Evolutionary conservation across 495 filamentous ascomycete genomes (phyloP).

Genomic region (Cercophora scortea): DNA sequence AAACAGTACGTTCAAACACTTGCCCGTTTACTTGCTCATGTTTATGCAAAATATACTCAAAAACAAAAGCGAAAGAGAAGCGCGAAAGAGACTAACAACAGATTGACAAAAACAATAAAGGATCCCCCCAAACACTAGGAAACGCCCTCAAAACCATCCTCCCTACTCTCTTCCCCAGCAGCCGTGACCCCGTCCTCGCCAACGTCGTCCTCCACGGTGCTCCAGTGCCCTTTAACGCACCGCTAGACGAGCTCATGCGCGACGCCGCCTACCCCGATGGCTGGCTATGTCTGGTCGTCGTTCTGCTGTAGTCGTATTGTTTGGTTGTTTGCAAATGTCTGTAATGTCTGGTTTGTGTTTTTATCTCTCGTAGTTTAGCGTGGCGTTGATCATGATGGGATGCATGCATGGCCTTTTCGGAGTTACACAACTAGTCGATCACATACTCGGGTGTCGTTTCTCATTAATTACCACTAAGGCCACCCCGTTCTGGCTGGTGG

Average conservation of each 20-base stretch:
- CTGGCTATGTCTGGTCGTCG: constrained; percentile 78
- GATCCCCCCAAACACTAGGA: constrained; percentile 65
- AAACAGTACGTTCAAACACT: constrained; percentile 25
- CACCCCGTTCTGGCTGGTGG: no score
- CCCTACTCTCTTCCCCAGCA: constrained; percentile 80
- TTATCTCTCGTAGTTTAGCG: no score
- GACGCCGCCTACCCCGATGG: constrained; percentile 84
- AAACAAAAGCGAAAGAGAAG: constrained; percentile 1
- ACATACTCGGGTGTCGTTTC: no score
- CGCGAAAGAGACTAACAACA: no score
- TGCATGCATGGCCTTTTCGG: no score
- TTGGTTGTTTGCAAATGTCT: no score
- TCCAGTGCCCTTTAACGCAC: constrained; percentile 71
- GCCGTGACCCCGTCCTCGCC: constrained; percentile 80
- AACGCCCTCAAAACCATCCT: constrained; percentile 67
- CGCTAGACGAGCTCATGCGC: constrained; percentile 77
- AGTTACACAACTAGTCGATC: no score
- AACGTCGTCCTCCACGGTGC: constrained; percentile 84
- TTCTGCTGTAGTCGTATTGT: constrained; percentile 50
- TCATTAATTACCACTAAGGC: no score
- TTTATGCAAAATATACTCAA: background rate
- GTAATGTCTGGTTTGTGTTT: no score
- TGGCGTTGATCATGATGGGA: no score
- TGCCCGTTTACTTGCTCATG: background rate
- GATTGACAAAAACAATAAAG: constrained; percentile 8